Conservation (phyloP, 805 yeast genomes). For the Kodamaea kakaduensis region DNA sequence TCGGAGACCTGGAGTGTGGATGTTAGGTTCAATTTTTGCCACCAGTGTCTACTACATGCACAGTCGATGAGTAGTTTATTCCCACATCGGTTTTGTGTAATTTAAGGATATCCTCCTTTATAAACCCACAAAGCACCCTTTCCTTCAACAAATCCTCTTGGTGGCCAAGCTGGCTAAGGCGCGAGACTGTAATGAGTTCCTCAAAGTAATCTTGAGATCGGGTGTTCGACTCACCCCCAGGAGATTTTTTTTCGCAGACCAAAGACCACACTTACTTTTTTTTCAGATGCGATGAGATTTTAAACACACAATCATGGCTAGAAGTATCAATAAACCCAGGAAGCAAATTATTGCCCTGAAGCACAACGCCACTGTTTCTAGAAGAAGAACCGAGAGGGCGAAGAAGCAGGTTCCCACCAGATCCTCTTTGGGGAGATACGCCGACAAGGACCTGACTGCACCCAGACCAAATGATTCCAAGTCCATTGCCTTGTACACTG, state of each 20-base stretch:
- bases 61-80: background rate
- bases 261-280: conserved; percentile 1
- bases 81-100: background rate
- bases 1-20: too few relatives aligned
- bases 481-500: conserved; percentile 44
- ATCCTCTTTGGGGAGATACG: conserved; percentile 25
- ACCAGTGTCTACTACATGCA: too few relatives aligned
- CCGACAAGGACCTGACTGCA: conserved; percentile 31
- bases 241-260: conserved; percentile 24
- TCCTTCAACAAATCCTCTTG: conserved; percentile 31
- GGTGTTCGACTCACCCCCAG: conserved; percentile 50
- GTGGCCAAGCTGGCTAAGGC: conserved; percentile 51
- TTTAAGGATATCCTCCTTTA: too few relatives aligned
- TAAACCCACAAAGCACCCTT: too few relatives aligned
- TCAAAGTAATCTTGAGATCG: conserved; percentile 44
- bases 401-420: conserved; percentile 37
- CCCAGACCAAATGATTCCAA: conserved; percentile 34
- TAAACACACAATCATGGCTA: conserved; percentile 8
- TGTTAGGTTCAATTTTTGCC: too few relatives aligned
- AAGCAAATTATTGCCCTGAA: conserved; percentile 48
- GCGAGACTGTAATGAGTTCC: conserved; percentile 42
- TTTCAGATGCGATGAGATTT: conserved; percentile 8
- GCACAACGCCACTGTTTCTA: conserved; percentile 48
- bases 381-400: conserved; percentile 53
- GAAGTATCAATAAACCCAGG: conserved; percentile 71